Conservation (phyloP, 805 yeast species). For the Candida cerambycidarum region DNA sequence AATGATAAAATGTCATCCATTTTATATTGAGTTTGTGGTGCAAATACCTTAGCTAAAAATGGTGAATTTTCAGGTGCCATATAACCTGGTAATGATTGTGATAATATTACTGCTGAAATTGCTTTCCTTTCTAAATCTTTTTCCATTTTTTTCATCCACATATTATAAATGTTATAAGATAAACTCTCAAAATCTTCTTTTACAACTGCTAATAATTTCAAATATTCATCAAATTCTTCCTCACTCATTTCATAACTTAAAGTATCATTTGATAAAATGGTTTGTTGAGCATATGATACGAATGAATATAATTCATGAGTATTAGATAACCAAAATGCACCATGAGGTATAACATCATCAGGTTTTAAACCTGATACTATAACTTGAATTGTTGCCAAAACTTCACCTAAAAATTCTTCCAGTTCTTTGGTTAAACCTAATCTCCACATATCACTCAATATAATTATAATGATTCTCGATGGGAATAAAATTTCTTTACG, state of each 20-base stretch:
- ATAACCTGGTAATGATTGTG: slow-evolving; percentile 95
- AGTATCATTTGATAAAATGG: slow-evolving; percentile 82
- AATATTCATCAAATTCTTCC: slow-evolving; percentile 85
- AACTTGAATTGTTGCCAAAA: slow-evolving; percentile 80
- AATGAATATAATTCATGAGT: slow-evolving; percentile 94
- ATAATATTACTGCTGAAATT: slow-evolving; percentile 89
- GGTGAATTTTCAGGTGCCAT: slow-evolving; percentile 82
- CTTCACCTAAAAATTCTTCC: slow-evolving; percentile 88
- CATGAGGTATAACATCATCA: slow-evolving; percentile 84
- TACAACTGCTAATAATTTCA: slow-evolving; percentile 83
- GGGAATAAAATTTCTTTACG: slow-evolving; percentile 94
- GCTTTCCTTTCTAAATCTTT: slow-evolving; percentile 87
- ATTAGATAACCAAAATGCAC: slow-evolving; percentile 97
- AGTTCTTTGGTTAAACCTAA: slow-evolving; percentile 89
- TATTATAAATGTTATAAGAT: slow-evolving; percentile 89
- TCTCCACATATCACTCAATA: slow-evolving; percentile 97
- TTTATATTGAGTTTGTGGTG: slow-evolving; percentile 67
- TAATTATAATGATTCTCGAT: slow-evolving; percentile 88
- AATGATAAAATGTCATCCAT: slow-evolving; percentile 94
- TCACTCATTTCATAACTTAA: slow-evolving; percentile 83
- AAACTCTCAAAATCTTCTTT: slow-evolving; percentile 92
- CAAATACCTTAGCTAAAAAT: slow-evolving; percentile 79
- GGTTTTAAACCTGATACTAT: slow-evolving; percentile 79
- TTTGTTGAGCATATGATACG: slow-evolving; percentile 88
- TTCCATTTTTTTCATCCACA: slow-evolving; percentile 96